Percentiles rank a stretch among this genome's conserved stretches.
These are phyloP conservation scores for Sporopachydermia lactativora DNA, from an alignment of 805 yeast genomes.

Conservation along the genomic window DNA sequence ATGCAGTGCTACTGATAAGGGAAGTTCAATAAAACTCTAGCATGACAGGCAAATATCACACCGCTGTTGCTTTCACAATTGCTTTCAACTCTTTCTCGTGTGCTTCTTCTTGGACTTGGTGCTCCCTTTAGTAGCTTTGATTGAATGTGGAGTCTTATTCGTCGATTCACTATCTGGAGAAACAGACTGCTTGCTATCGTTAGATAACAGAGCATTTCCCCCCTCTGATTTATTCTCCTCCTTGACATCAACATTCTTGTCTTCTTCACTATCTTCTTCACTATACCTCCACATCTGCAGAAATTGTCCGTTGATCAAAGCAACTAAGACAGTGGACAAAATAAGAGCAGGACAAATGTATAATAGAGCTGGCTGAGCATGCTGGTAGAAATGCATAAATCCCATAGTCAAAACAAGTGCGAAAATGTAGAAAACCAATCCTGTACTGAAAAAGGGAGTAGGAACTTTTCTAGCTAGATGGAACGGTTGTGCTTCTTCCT, in stretches of 20 bases:
- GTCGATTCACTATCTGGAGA: no score
- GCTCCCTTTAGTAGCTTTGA: no score
- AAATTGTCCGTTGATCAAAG: conserved; percentile 29
- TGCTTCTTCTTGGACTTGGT: no score
- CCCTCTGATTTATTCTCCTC: no score
- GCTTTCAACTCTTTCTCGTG: no score
- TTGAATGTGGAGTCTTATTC: no score
- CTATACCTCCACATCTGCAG: conserved; percentile 25
- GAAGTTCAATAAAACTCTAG: no score
- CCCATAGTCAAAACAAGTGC: conserved; percentile 31
- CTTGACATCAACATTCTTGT: conserved; percentile 14
- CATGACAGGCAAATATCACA: no score
- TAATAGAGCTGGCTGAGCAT: conserved; percentile 56
- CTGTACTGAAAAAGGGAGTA: conserved; percentile 31
- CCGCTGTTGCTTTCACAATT: not conserved
- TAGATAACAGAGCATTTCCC: no score
- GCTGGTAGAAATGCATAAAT: conserved; percentile 23
- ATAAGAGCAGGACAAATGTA: conserved; percentile 41
- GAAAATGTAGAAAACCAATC: conserved; percentile 33
- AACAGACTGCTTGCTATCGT: no score
- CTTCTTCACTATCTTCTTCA: conserved; percentile 13
- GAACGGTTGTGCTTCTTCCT: conserved; percentile 14
- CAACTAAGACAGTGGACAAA: conserved; percentile 20
- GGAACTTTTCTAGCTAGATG: conserved; percentile 18
- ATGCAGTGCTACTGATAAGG: not conserved